These are phyloP conservation scores for Hypoxylon fuscum DNA, from an alignment of 495 filamentous ascomycete genomes.

Conservation along the genomic window DNA sequence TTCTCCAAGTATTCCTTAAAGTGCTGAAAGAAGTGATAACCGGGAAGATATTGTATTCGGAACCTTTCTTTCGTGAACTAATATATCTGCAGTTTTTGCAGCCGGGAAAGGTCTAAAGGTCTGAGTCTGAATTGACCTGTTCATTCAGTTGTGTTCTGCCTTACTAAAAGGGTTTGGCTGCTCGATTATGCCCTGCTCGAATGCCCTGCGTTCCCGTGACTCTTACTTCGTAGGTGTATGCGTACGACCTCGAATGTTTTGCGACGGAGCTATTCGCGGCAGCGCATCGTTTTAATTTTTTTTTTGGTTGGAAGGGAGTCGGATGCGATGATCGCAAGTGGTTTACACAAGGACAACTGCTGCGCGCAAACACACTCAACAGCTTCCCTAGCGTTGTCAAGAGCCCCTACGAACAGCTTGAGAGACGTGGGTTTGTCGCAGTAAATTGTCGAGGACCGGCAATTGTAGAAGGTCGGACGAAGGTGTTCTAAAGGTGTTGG, in stretches of 20 bases:
- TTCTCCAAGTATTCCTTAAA: background rate
- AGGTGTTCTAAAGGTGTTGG: constrained; percentile 16
- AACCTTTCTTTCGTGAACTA: no score
- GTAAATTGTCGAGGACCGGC: constrained; percentile 35
- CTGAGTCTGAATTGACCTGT: no score
- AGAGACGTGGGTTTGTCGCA: constrained; percentile 16
- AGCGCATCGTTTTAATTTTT: constrained; percentile 48
- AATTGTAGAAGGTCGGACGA: constrained; percentile 29
- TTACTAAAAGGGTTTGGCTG: no score
- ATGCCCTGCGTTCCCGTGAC: background rate
- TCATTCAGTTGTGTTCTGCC: no score
- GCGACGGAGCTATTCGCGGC: constrained; percentile 45
- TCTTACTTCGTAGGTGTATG: constrained; percentile 16
- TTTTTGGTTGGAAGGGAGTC: constrained; percentile 24
- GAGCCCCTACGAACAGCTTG: constrained; percentile 8
- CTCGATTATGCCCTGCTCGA: no score
- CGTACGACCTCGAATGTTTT: constrained; percentile 33
- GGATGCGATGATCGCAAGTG: constrained; percentile 25
- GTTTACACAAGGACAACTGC: constrained; percentile 4
- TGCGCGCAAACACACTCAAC: constrained; percentile 6
- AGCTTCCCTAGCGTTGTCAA: no score
- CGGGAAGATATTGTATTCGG: no score
- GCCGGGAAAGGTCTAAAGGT: no score
- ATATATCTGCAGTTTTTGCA: no score
- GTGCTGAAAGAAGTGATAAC: no score